Conservation (phyloP, 352 stramenopile genomes). For the Thraustochytrium sp. region DNA sequence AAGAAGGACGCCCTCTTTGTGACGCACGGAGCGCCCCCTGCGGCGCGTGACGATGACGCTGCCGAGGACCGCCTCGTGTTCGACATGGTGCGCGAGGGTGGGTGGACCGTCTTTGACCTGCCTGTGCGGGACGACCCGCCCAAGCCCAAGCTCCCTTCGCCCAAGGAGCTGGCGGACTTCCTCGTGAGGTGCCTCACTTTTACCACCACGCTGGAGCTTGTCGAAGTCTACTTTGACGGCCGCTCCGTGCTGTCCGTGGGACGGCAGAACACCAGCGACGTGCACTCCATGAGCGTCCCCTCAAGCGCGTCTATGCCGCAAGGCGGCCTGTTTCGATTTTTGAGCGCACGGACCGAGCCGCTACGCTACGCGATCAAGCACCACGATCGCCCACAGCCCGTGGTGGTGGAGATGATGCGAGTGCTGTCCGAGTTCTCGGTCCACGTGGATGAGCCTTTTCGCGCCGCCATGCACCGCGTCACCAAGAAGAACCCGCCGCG, state of each 20-base stretch:
- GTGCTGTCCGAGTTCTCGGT: conserved; percentile 8
- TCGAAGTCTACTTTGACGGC: conserved; percentile 27
- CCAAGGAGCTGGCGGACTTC: conserved; percentile 61
- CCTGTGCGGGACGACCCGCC: conserved; percentile 55
- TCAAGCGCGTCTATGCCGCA: neutral
- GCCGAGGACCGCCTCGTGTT: conserved; percentile 4
- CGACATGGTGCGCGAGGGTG: conserved; percentile 42
- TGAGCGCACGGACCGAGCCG: neutral
- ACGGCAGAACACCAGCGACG: neutral
- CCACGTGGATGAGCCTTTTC: neutral
- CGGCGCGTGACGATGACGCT: neutral
- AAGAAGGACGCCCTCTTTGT: conserved; percentile 62
- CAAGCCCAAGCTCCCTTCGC: conserved; percentile 48
- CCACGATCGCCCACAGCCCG: neutral
- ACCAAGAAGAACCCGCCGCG: conserved; percentile 63
- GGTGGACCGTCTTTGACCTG: conserved; percentile 63
- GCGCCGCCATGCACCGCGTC: conserved; percentile 58
- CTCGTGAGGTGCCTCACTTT: conserved; percentile 59
- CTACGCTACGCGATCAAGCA: conserved; percentile 13
- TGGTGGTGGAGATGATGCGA: conserved; percentile 19
- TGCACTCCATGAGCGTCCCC: neutral
- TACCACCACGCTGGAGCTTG: conserved; percentile 48
- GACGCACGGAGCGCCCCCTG: conserved; percentile 27
- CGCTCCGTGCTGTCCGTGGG: neutral
- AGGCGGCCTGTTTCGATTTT: neutral